Conservation (phyloP, 257 asterid species). For the Ocimum tenuiflorum region DNA sequence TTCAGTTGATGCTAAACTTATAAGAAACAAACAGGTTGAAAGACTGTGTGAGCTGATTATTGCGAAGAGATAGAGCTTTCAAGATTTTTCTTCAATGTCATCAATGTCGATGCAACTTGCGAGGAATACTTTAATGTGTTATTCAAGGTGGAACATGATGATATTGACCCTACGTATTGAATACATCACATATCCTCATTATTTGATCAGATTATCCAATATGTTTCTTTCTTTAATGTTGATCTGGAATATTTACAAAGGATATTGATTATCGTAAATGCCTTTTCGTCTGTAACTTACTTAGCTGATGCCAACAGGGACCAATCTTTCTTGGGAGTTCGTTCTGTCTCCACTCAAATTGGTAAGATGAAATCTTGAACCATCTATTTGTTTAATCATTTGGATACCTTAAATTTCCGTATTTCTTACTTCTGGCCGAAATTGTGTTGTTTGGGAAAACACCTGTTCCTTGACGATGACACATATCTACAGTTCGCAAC, state of each 20-base stretch:
- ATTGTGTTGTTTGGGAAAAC: constrained; percentile 31
- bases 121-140: not conserved
- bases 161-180: not conserved
- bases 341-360: constrained; percentile 75
- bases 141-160: not conserved
- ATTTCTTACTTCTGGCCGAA: constrained; percentile 8
- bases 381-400: no score
- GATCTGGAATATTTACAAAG: not conserved
- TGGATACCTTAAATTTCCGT: not conserved
- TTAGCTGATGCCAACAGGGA: constrained; percentile 42
- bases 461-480: constrained; percentile 13
- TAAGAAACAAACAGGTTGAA: not conserved
- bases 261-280: not conserved
- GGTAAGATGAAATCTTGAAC: constrained; percentile 36
- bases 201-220: not conserved
- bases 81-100: not conserved
- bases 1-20: not conserved
- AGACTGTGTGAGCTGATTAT: not conserved
- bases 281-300: constrained; percentile 12
- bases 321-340: constrained; percentile 53
- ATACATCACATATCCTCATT: not conserved
- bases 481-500: constrained; percentile 57
- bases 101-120: not conserved
- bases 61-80: not conserved
- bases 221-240: not conserved